Evolutionary conservation across 148 eudicot genomes (phyloP).

Genomic region (Rhododendron ferrugineum): DNA sequence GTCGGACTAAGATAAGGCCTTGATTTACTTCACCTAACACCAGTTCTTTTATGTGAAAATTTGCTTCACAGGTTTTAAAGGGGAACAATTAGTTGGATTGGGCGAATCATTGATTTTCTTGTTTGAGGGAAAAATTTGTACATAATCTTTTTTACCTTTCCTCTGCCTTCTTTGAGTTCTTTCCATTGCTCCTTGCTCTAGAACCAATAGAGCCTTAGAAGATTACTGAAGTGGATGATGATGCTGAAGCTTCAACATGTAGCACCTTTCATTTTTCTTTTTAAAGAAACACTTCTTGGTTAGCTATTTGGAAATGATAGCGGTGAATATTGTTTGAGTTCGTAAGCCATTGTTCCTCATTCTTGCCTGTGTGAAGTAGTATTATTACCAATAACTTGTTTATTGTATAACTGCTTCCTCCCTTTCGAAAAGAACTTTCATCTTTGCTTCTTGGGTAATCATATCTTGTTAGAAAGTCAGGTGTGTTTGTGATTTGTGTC

Average conservation of each 20-base stretch:
- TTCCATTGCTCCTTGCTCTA: background rate
- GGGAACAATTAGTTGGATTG: background rate
- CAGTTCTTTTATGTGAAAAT: background rate
- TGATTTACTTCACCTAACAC: background rate
- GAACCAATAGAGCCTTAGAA: background rate
- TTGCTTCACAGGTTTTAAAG: background rate
- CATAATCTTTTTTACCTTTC: background rate
- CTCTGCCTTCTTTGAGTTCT: background rate
- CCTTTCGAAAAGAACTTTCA: background rate
- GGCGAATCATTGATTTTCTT: background rate
- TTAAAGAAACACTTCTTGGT: background rate
- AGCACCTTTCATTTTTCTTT: background rate
- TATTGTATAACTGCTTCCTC: background rate
- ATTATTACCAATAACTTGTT: background rate
- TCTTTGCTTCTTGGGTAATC: background rate
- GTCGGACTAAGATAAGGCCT: background rate
- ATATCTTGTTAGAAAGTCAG: background rate
- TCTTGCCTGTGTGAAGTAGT: background rate
- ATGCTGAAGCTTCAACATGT: background rate
- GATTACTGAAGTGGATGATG: background rate
- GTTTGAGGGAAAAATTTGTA: background rate
- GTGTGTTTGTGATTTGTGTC: background rate
- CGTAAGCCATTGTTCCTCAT: background rate
- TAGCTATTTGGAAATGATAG: background rate
- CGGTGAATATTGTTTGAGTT: background rate